These are phyloP conservation scores for Eucalyptus tenuipes DNA, from an alignment of 345 rosid species.

Conservation along the genomic window DNA sequence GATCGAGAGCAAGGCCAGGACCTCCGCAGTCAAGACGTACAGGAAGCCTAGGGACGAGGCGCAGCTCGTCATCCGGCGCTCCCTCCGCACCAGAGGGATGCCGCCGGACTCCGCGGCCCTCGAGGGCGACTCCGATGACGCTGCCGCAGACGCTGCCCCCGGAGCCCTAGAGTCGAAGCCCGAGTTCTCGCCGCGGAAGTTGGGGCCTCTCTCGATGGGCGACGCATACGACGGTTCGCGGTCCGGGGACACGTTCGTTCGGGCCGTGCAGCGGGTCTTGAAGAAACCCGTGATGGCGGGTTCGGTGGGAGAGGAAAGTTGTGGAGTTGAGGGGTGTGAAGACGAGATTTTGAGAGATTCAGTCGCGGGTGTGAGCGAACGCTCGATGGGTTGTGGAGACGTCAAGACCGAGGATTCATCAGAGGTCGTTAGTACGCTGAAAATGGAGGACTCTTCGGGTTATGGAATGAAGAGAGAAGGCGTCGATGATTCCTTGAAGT, in stretches of 20 bases:
- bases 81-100: slow-evolving; percentile 58
- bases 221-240: slow-evolving; percentile 26
- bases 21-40: slow-evolving; percentile 24
- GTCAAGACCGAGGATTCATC: neutral
- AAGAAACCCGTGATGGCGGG: neutral
- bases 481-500: slow-evolving; percentile 10
- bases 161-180: neutral
- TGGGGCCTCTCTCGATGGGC: slow-evolving; percentile 39
- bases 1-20: slow-evolving; percentile 22
- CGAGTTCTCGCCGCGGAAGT: slow-evolving; percentile 1
- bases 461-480: slow-evolving; percentile 1
- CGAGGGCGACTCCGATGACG: slow-evolving; percentile 4
- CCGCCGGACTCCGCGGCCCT: slow-evolving; percentile 45
- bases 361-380: neutral
- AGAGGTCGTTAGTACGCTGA: neutral
- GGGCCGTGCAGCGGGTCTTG: slow-evolving; percentile 8
- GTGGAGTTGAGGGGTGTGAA: neutral
- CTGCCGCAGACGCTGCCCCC: neutral
- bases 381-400: neutral
- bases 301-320: neutral
- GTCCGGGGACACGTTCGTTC: slow-evolving; percentile 16
- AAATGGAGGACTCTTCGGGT: neutral
- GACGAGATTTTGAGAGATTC: neutral
- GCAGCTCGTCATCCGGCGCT: slow-evolving; percentile 45
- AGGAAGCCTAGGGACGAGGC: slow-evolving; percentile 25